Evolutionary conservation across 257 asterid species (phyloP), one percentile per base, ranked within the genome.

Genomic region (Solanum sparsipilum): DNA sequence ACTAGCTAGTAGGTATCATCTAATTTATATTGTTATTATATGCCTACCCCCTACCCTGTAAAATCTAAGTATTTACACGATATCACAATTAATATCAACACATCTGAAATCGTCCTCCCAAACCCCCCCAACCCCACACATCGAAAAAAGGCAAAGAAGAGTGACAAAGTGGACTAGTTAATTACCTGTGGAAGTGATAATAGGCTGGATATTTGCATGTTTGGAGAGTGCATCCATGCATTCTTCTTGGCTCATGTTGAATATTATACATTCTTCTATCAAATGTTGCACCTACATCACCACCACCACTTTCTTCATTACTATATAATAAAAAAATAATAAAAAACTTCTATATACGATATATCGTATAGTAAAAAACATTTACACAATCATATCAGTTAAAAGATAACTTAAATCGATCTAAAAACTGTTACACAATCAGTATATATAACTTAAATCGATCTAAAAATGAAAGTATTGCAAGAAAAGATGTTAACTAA

Each of bases 191-290:
- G 93, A 58, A 18, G 94, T 92, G 84, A 92, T 92, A 65, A 92
- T 87, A 4, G 94, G 92, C n/a, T 88, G 88, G 87, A 92, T 90
- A 44, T 90, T 89, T 92, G 94, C 94, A 91, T 92, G 92, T 73
- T 89, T 92, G 52, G 89, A 89, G 32, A 92, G 93, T 65, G 94
- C 93, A 88, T 92, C 93, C 93, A 91, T 92, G 92, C 93, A 91
- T 86, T 92, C 94, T 74, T 92, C 94, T 88, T 87, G 88, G 87
- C 74, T 89, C 94, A 91, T 89, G 3, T 89, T 87, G 87, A 91
- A 92, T 32, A 92, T n/a, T 31, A 92, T 82, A 75, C 94, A 92
- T 90, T 90, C 90, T 85, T 92, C 94, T 4, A 92, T 92, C 38
- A 92, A 91, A 87, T 88, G 94, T n/a, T 92, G 94, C 60, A 92